Evolutionary conservation across 2,329 filamentous ascomycete species (phyloP).

Genomic region (Knoxdaviesia capensis): DNA sequence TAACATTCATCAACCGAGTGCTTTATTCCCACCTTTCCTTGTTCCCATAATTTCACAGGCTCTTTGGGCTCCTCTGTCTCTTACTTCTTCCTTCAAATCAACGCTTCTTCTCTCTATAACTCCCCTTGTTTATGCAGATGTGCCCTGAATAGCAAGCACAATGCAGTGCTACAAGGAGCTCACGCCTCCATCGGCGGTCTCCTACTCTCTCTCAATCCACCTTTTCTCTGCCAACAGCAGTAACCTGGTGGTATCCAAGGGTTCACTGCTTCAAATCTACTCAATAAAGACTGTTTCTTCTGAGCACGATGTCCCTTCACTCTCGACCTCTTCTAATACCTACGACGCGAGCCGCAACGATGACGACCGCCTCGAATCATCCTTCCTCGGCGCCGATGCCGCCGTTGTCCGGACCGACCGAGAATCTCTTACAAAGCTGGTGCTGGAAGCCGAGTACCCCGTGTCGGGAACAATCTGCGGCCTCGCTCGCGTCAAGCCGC

Average conservation of each 20-base stretch:
- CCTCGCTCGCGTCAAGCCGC: constrained; percentile 47
- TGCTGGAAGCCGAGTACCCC: constrained; percentile 67
- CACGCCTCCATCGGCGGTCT: constrained; percentile 82
- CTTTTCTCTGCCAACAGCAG: constrained; percentile 56
- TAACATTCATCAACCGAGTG: too few relatives aligned
- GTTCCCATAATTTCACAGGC: too few relatives aligned
- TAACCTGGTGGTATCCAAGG: constrained; percentile 83
- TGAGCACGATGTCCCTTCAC: constrained; percentile 18
- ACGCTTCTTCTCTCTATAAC: too few relatives aligned
- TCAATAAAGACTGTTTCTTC: constrained; percentile 45
- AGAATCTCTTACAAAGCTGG: constrained; percentile 52
- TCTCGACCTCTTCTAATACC: background rate
- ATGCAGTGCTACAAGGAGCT: constrained; percentile 99
- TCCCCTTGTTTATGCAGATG: too few relatives aligned
- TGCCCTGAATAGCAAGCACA: background rate
- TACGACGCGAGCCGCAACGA: constrained; percentile 25
- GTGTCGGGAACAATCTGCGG: constrained; percentile 73
- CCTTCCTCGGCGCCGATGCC: constrained; percentile 43
- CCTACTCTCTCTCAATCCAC: constrained; percentile 61
- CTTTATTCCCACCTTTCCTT: too few relatives aligned
- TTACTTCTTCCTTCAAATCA: too few relatives aligned
- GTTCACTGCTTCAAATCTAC: constrained; percentile 85
- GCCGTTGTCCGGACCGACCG: constrained; percentile 41
- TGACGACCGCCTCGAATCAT: constrained; percentile 44
- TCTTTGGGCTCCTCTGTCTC: too few relatives aligned